Evolutionary conservation across 2,329 filamentous ascomycete species (phyloP).

Genomic region (Endocalyx cinctus): DNA sequence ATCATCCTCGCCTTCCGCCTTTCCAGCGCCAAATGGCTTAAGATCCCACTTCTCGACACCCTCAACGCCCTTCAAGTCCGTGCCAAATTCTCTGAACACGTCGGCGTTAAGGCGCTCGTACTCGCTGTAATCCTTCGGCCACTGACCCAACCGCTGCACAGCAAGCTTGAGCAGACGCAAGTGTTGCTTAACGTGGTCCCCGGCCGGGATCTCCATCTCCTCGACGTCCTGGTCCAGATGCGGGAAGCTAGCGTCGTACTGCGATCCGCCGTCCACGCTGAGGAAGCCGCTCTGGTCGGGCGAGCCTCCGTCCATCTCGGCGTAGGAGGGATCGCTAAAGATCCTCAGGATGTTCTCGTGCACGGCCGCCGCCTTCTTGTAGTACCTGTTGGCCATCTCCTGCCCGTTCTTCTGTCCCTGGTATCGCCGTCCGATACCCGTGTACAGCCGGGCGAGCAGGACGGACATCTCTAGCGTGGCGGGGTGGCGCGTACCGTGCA

Average conservation of each 20-base stretch:
- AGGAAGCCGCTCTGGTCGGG: background rate
- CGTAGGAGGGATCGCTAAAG: constrained; percentile 27
- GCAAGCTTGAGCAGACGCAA: constrained; percentile 32
- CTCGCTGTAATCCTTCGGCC: constrained; percentile 42
- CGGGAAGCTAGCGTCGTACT: background rate
- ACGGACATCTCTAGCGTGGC: constrained; percentile 17
- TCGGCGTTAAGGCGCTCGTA: constrained; percentile 43
- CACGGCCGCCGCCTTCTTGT: constrained; percentile 30
- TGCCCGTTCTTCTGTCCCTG: constrained; percentile 26
- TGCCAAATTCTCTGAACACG: constrained; percentile 34
- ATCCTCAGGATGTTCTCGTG: constrained; percentile 33
- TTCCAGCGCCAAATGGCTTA: constrained; percentile 39
- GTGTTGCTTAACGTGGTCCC: background rate
- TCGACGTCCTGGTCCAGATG: background rate
- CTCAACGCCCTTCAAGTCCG: constrained; percentile 34
- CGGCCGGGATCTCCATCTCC: background rate
- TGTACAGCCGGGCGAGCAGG: constrained; percentile 19
- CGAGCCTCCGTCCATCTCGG: constrained; percentile 22
- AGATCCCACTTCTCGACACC: constrained; percentile 44
- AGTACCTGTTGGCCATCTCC: constrained; percentile 32
- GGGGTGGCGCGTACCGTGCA: constrained; percentile 16
- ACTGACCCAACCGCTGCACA: constrained; percentile 33
- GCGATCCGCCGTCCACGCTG: background rate
- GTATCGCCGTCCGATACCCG: constrained; percentile 28
- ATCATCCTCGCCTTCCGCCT: constrained; percentile 37